Evolutionary conservation across 805 yeast species (phyloP).

Genomic region (Candida awuae): DNA sequence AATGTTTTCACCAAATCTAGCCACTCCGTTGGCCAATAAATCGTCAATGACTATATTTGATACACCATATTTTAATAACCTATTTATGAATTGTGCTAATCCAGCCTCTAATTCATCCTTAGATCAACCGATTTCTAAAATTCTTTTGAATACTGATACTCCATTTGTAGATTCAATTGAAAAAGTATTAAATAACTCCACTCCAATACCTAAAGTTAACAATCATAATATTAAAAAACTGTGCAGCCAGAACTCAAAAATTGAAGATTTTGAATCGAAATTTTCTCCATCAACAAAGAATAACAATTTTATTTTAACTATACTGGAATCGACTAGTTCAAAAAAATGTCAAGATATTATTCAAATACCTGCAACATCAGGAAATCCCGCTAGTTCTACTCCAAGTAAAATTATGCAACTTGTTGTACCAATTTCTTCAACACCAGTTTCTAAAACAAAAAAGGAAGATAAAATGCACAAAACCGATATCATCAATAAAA

Average conservation of each 20-base stretch:
- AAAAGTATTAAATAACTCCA: conserved; percentile 3
- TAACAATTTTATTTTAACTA: neutral
- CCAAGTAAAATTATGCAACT: neutral
- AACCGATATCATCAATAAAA: too few relatives aligned
- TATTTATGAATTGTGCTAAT: conserved; percentile 8
- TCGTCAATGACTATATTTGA: conserved; percentile 9
- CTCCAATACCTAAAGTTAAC: conserved; percentile 7
- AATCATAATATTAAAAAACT: conserved; percentile 8
- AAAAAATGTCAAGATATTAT: neutral
- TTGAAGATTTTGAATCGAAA: neutral
- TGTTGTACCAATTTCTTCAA: neutral
- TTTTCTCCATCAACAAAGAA: neutral
- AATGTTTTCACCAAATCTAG: conserved; percentile 3
- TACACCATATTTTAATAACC: conserved; percentile 11
- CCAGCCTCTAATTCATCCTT: neutral
- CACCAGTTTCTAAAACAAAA: neutral
- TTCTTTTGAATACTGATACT: neutral
- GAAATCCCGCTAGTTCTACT: too few relatives aligned
- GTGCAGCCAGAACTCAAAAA: neutral
- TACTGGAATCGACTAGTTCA: neutral
- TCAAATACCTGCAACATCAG: neutral
- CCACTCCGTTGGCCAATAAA: conserved; percentile 8
- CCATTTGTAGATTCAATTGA: conserved; percentile 2
- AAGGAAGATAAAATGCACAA: neutral
- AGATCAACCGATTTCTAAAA: neutral